phyloP scores from a whole-genome alignment of 2,329 filamentous ascomycete genomes.

The Botrytis aclada region DNA sequence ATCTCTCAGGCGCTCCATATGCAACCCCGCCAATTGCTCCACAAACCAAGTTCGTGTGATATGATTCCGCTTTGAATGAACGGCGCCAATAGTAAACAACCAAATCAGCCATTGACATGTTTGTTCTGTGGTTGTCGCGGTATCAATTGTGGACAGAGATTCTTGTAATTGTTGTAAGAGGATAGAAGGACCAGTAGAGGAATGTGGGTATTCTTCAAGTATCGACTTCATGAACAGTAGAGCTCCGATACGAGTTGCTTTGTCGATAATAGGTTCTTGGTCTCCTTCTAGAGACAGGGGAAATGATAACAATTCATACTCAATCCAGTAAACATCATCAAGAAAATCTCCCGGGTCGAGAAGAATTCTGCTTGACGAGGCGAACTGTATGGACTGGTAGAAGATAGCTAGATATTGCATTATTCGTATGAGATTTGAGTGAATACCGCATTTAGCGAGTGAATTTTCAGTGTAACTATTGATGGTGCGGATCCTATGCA shows the following conservation, averaged over 20 bases:
- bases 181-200: slow-evolving; percentile 22
- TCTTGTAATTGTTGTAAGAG: slow-evolving; percentile 25
- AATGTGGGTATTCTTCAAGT: slow-evolving; percentile 28
- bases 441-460: slow-evolving; percentile 9
- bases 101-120: slow-evolving; percentile 7
- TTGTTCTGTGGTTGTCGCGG: not conserved
- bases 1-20: not conserved
- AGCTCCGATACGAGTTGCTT: slow-evolving; percentile 24
- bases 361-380: not conserved
- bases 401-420: slow-evolving; percentile 26
- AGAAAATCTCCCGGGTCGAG: slow-evolving; percentile 25
- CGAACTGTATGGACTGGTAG: slow-evolving; percentile 22
- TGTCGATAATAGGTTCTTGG: slow-evolving; percentile 17
- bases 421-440: slow-evolving; percentile 18
- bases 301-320: slow-evolving; percentile 26
- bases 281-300: slow-evolving; percentile 8
- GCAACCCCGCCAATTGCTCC: slow-evolving; percentile 14
- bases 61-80: not conserved
- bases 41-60: slow-evolving; percentile 13
- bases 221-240: slow-evolving; percentile 28
- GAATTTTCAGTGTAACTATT: not conserved
- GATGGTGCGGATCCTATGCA: not conserved
- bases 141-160: slow-evolving; percentile 15
- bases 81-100: slow-evolving; percentile 13
- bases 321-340: slow-evolving; percentile 27